Evolutionary conservation across 495 filamentous ascomycete genomes (phyloP).

Genomic region (Hypoxylon intermedium): DNA sequence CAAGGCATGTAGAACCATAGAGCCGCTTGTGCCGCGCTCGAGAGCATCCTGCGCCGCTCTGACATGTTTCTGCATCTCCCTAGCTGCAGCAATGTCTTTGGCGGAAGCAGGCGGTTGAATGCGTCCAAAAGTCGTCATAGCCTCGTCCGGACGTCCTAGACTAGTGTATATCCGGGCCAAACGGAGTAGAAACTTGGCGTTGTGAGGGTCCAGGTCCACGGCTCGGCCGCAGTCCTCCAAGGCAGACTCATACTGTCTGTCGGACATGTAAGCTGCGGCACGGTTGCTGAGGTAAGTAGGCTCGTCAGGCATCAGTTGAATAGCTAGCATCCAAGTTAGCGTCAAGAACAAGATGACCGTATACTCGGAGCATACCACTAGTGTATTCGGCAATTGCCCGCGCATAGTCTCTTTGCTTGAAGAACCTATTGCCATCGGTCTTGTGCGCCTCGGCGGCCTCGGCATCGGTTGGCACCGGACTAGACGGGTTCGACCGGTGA

Average conservation of each 20-base stretch:
- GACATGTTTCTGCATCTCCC: constrained; percentile 83
- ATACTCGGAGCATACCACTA: constrained; percentile 72
- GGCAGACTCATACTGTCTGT: constrained; percentile 75
- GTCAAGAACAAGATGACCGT: neutral
- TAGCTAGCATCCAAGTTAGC: constrained; percentile 62
- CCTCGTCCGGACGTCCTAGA: constrained; percentile 83
- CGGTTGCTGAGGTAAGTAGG: constrained; percentile 94
- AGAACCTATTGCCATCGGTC: constrained; percentile 91
- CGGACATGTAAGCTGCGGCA: constrained; percentile 90
- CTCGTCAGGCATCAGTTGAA: constrained; percentile 78
- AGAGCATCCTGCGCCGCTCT: constrained; percentile 80
- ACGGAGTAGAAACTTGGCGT: constrained; percentile 85
- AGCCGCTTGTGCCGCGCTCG: constrained; percentile 73
- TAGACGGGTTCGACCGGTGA: constrained; percentile 70
- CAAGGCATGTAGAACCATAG: constrained; percentile 90
- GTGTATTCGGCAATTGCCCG: constrained; percentile 91
- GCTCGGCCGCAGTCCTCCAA: constrained; percentile 84
- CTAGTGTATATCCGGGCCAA: constrained; percentile 87
- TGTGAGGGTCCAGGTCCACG: constrained; percentile 78
- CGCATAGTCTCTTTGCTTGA: constrained; percentile 86
- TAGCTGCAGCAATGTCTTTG: constrained; percentile 80
- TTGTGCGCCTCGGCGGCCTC: constrained; percentile 90
- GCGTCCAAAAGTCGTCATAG: constrained; percentile 75
- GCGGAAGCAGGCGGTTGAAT: constrained; percentile 78
- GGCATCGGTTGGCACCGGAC: constrained; percentile 59